Conservation (phyloP, 2,329 filamentous ascomycete species). For the Cladosporium sp. region DNA sequence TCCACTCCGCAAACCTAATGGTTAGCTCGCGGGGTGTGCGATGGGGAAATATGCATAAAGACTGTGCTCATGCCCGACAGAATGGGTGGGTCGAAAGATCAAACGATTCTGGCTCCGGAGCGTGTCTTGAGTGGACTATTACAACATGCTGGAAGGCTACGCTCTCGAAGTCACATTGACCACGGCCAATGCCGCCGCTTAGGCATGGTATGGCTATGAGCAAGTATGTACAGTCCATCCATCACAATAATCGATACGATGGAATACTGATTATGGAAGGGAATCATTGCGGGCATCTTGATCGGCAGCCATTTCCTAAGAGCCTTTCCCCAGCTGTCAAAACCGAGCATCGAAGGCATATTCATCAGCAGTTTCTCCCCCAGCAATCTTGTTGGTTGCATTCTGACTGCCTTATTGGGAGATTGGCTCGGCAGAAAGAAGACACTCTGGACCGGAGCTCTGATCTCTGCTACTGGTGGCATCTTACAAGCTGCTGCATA, state of each 20-base stretch:
- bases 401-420: slow-evolving; percentile 37
- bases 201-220: slow-evolving; percentile 24
- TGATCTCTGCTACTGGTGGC: slow-evolving; percentile 44
- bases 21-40: slow-evolving; percentile 1
- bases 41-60: slow-evolving; percentile 5
- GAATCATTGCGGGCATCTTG: slow-evolving; percentile 21
- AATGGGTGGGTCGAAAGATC: not conserved
- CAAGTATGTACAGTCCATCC: slow-evolving; percentile 8
- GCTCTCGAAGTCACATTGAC: slow-evolving; percentile 28
- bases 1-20: slow-evolving; percentile 1
- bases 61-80: not conserved
- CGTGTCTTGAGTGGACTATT: not conserved
- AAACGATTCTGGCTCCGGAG: not conserved
- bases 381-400: slow-evolving; percentile 20
- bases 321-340: slow-evolving; percentile 19
- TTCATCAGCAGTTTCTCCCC: slow-evolving; percentile 22
- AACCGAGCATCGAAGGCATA: slow-evolving; percentile 18
- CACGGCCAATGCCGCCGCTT: slow-evolving; percentile 28
- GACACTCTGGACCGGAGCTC: slow-evolving; percentile 43
- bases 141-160: slow-evolving; percentile 26
- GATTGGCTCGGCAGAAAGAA: slow-evolving; percentile 47
- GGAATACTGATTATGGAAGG: not conserved
- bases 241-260: not conserved
- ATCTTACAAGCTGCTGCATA: slow-evolving; percentile 46
- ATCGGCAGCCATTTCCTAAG: slow-evolving; percentile 19